A percentile compares a stretch with the other conserved stretches of the same genome.
Conservation (phyloP, 352 stramenopile genomes). For the Phytophthora aleatoria region DNA sequence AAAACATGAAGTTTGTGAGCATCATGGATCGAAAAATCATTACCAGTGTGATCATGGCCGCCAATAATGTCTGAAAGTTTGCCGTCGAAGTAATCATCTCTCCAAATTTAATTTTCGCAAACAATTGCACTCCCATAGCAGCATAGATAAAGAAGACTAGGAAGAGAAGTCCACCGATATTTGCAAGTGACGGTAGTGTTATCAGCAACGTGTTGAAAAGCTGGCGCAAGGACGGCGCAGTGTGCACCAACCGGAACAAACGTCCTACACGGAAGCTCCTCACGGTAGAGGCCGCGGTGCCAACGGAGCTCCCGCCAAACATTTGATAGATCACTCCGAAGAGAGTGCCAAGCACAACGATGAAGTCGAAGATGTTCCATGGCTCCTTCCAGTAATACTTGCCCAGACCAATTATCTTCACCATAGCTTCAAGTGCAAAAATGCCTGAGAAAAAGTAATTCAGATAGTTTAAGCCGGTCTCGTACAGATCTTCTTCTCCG, state of each 20-base stretch:
- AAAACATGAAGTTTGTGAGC: background rate
- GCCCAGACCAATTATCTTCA: constrained; percentile 86
- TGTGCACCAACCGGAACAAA: constrained; percentile 75
- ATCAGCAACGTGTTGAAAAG: constrained; percentile 90
- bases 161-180: constrained; percentile 88
- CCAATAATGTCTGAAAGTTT: constrained; percentile 90
- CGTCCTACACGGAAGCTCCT: constrained; percentile 86
- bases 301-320: constrained; percentile 46
- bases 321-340: constrained; percentile 58
- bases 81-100: constrained; percentile 65
- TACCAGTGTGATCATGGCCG: constrained; percentile 70
- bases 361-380: constrained; percentile 90
- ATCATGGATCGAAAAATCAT: background rate
- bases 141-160: constrained; percentile 94
- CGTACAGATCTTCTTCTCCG: constrained; percentile 75
- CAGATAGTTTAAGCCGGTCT: constrained; percentile 54
- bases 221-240: constrained; percentile 75
- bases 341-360: constrained; percentile 54
- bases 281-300: constrained; percentile 65
- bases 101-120: constrained; percentile 81
- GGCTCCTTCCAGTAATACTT: constrained; percentile 78
- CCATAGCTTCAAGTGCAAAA: constrained; percentile 78
- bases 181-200: constrained; percentile 84
- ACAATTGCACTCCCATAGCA: constrained; percentile 90
- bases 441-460: constrained; percentile 88